Conservation (phyloP, 179 eudicot genomes). For the Heliamphora pulchella region DNA sequence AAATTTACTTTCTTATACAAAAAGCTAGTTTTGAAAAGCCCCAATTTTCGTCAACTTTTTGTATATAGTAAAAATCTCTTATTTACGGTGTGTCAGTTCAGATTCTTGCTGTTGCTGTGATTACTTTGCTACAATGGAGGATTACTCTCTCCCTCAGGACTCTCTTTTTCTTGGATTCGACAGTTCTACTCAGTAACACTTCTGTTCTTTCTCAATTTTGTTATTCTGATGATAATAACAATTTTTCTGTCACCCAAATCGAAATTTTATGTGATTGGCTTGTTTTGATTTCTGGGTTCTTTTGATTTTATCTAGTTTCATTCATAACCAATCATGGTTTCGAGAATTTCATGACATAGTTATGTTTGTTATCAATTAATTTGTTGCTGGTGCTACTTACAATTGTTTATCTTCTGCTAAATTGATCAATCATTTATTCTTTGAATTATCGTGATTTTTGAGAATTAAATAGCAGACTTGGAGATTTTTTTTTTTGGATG, state of each 20-base stretch:
- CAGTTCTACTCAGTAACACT: conserved; percentile 71
- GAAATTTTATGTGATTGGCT: background rate
- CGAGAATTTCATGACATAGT: background rate
- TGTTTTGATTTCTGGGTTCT: conserved; percentile 16
- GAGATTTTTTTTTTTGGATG: background rate
- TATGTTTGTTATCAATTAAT: background rate
- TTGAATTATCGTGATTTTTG: background rate
- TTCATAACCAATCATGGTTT: background rate
- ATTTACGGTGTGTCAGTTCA: background rate
- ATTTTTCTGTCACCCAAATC: conserved; percentile 2
- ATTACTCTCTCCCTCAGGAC: conserved; percentile 52
- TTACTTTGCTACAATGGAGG: conserved; percentile 45
- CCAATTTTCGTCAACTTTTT: background rate
- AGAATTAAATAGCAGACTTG: background rate
- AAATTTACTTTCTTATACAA: no score
- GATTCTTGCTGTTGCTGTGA: background rate
- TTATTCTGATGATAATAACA: background rate
- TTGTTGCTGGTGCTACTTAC: background rate
- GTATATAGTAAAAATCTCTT: background rate
- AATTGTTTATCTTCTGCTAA: background rate
- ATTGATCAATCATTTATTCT: background rate
- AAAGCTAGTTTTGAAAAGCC: background rate
- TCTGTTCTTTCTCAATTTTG: background rate
- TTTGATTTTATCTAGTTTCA: background rate
- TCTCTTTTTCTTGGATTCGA: conserved; percentile 83